Percentiles rank a stretch among this genome's conserved stretches.
phyloP scores from a whole-genome alignment of 257 asterid genomes.

The Primulina eburnea region DNA sequence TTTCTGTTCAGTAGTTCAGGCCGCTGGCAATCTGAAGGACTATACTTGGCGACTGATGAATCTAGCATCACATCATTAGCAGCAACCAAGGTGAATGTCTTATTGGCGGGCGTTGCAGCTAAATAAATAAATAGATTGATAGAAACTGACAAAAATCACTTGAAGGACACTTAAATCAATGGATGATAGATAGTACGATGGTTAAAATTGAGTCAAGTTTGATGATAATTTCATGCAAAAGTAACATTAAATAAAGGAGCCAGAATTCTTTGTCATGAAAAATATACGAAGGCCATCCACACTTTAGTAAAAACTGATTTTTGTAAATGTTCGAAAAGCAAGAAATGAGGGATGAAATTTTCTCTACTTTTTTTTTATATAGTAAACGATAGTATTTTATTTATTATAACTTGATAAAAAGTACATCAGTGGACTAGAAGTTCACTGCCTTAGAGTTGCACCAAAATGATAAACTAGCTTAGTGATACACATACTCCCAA shows the following conservation, averaged over 20 bases:
- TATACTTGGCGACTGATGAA: constrained; percentile 59
- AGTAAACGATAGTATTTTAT: too few relatives aligned
- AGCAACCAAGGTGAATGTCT: constrained; percentile 80
- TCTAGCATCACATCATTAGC: constrained; percentile 91
- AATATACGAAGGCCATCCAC: not conserved
- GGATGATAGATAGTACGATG: not conserved
- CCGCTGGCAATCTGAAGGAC: constrained; percentile 87
- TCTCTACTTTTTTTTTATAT: too few relatives aligned
- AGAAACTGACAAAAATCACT: not conserved
- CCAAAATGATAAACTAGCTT: too few relatives aligned
- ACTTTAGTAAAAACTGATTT: not conserved
- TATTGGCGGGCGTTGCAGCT: constrained; percentile 87
- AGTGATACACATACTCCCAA: too few relatives aligned
- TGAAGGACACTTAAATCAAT: not conserved
- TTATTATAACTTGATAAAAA: too few relatives aligned
- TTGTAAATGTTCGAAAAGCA: not conserved
- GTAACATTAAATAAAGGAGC: not conserved
- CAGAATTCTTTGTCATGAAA: not conserved
- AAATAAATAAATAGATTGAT: constrained; percentile 14
- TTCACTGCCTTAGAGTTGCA: too few relatives aligned
- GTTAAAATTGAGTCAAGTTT: too few relatives aligned
- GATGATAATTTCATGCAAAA: not conserved
- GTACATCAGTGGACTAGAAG: too few relatives aligned
- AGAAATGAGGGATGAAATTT: not conserved
- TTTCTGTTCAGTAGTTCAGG: constrained; percentile 86